A percentile compares a stretch with the other conserved stretches of the same genome.
Conservation (phyloP, 106 monocot genomes). For the Dioscorea alata region DNA sequence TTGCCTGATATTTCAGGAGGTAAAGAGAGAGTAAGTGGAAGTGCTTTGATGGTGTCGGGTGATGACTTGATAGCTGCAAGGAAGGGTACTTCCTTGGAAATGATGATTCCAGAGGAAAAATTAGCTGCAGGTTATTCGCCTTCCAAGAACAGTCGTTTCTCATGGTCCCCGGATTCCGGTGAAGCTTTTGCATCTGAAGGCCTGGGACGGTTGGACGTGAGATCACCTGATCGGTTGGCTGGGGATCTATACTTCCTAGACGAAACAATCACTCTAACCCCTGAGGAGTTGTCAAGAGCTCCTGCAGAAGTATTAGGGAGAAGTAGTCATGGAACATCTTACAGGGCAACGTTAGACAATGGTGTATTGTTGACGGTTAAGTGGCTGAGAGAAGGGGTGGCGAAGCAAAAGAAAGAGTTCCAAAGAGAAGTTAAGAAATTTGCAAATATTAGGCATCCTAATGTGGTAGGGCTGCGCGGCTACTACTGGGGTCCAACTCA, state of each 20-base stretch:
- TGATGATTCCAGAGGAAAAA: conserved; percentile 53
- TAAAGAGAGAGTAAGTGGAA: conserved; percentile 29
- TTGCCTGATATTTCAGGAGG: conserved; percentile 10
- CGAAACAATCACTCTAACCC: conserved; percentile 81
- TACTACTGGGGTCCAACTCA: conserved; percentile 97
- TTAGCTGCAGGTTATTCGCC: conserved; percentile 59
- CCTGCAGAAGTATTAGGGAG: conserved; percentile 92
- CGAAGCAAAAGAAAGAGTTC: conserved; percentile 94
- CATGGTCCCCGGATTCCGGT: conserved; percentile 84
- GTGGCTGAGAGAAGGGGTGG: conserved; percentile 93
- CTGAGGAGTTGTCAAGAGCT: conserved; percentile 86
- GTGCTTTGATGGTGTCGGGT: conserved; percentile 51
- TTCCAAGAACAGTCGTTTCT: conserved; percentile 62
- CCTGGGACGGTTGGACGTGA: conserved; percentile 57
- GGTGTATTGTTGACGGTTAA: conserved; percentile 88
- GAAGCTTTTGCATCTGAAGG: conserved; percentile 42
- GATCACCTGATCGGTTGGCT: conserved; percentile 74
- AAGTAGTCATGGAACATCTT: conserved; percentile 97
- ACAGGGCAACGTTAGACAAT: conserved; percentile 84
- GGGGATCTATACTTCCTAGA: conserved; percentile 91
- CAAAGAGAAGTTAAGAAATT: conserved; percentile 89
- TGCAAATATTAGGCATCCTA: conserved; percentile 90
- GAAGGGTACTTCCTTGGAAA: conserved; percentile 65
- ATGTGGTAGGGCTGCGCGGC: conserved; percentile 82
- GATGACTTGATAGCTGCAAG: conserved; percentile 51